Conservation (phyloP, 805 yeast species). For the Candida suzukii region DNA sequence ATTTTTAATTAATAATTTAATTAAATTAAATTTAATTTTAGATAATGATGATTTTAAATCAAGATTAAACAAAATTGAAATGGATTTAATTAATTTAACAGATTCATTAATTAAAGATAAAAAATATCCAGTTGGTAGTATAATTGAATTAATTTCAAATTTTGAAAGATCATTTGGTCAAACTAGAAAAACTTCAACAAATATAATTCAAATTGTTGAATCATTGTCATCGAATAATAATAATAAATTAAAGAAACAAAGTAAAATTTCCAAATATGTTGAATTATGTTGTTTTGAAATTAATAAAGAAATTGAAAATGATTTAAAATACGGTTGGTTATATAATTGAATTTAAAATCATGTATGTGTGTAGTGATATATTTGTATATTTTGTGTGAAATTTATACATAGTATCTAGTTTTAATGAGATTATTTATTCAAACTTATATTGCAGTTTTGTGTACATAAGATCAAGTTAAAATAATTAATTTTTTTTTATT, state of each 20-base stretch:
- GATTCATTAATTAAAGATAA: background rate
- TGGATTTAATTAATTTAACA: background rate
- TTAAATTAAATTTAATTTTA: conserved; percentile 13
- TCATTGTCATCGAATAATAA: background rate
- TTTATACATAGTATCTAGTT: no score
- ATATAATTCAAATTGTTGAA: background rate
- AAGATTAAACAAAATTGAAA: conserved; percentile 11
- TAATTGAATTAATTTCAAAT: background rate
- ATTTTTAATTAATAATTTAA: conserved; percentile 13
- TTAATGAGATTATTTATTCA: no score
- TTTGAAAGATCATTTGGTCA: background rate
- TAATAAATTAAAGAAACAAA: background rate
- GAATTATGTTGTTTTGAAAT: background rate
- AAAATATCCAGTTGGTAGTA: background rate
- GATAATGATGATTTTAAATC: conserved; percentile 15
- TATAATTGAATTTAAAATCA: background rate
- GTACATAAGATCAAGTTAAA: no score
- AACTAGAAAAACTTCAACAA: background rate
- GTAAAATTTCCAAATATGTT: background rate
- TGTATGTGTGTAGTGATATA: no score
- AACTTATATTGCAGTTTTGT: no score
- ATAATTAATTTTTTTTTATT: background rate
- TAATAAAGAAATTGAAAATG: background rate
- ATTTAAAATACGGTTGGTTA: background rate
- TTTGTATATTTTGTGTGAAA: no score